Evolutionary conservation across 2,329 filamentous ascomycete genomes (phyloP), one percentile per base, ranked within the genome.

Genomic region (Diplodia mutila): DNA sequence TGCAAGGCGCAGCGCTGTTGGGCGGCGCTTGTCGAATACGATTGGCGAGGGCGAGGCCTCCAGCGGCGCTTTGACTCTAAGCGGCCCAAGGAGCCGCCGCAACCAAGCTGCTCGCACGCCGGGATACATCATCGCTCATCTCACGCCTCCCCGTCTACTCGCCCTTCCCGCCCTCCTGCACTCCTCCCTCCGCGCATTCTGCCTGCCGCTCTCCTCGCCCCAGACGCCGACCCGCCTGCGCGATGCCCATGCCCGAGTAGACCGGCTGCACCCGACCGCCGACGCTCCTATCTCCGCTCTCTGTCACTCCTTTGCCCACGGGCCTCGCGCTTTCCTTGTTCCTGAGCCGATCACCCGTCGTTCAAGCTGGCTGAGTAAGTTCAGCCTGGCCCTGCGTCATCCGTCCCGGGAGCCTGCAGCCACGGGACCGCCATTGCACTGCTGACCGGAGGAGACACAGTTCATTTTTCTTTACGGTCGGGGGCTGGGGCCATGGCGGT

Each of bases 401-500:
- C 32, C 64, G 37, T 48, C 63, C 23, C 66, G 16, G 53, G 48
- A n/a, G 23, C 53, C 46, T n/a, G 46, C 42, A 52, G 69, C 70
- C 70, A 53, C 72, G 69, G 34, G 61, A 3, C 46, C 39, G 12
- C 39, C 14, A 32, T 42, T 61, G 55, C 55, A 23, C 37, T 27
- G 55, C 68, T 68, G 67, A 68, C 67, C 32, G 27, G 68, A 39
- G 23, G 27, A 59, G 42, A 57, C 49, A 65, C 52, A 67, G 67
- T 63, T 65, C 67, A 69, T 79, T 76, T 69, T 77, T 75, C 71
- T 73, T 78, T 64, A 72, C 75, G 66, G 69, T 75, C 53, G 74
- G 76, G 29, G 75, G 76, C 52, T 79, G 77, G 77, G 73, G 75
- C 51, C 72, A 75, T 65, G 69, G 74, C 65, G 70, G 67, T 55